A percentile compares a stretch with the other conserved stretches of the same genome.
Conservation (phyloP, 257 asterid species). For the Scutellaria minor region DNA sequence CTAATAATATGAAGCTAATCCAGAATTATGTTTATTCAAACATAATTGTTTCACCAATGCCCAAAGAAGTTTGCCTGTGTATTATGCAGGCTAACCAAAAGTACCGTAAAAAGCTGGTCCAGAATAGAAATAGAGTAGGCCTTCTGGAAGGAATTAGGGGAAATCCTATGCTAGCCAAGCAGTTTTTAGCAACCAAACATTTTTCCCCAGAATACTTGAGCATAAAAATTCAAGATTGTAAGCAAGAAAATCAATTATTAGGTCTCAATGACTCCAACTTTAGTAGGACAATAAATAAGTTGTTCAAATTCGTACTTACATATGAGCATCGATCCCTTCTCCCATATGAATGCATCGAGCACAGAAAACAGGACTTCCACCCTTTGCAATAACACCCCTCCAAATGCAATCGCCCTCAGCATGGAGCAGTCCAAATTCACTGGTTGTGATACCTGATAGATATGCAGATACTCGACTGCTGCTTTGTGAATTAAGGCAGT, state of each 20-base stretch:
- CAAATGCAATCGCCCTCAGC: constrained; percentile 49
- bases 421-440: constrained; percentile 43
- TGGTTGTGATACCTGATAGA: constrained; percentile 38
- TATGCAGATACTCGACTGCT: constrained; percentile 37
- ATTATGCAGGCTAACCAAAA: no score
- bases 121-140: neutral
- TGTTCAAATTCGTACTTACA: constrained; percentile 52
- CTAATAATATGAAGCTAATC: neutral
- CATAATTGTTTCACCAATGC: constrained; percentile 4
- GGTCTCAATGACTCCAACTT: neutral
- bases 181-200: constrained; percentile 11
- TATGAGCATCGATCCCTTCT: constrained; percentile 53
- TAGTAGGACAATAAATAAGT: constrained; percentile 7
- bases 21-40: neutral
- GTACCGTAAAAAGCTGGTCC: neutral
- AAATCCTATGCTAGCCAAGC: neutral
- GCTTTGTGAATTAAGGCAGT: constrained; percentile 38
- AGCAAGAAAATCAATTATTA: constrained; percentile 9
- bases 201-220: constrained; percentile 14
- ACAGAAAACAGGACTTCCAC: constrained; percentile 72
- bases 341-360: constrained; percentile 78
- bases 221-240: constrained; percentile 23
- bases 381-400: constrained; percentile 79
- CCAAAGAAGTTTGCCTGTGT: neutral
- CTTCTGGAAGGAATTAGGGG: neutral